phyloP scores from a whole-genome alignment of 192 early-diverging fungal genomes.

The Coemansia brasiliensis region DNA sequence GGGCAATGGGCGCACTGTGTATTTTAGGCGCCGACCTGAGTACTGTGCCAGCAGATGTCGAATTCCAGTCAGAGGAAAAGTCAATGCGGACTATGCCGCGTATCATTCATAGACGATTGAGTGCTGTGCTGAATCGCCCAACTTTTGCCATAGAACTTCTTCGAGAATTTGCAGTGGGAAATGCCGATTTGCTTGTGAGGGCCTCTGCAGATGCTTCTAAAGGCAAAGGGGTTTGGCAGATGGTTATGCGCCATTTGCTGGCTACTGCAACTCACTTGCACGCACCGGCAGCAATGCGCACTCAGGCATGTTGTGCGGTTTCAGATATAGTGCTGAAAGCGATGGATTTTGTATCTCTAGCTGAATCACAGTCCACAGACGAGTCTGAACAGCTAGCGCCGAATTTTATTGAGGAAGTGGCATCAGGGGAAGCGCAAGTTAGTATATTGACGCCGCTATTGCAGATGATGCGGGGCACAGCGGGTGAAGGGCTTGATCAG shows the following conservation, averaged over 20 bases:
- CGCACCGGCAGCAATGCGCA: slow-evolving; percentile 64
- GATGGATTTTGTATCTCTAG: slow-evolving; percentile 63
- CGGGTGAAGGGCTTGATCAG: neutral
- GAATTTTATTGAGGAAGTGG: slow-evolving; percentile 40
- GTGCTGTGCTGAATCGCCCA: slow-evolving; percentile 36
- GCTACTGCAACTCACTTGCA: slow-evolving; percentile 65
- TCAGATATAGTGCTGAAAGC: slow-evolving; percentile 73
- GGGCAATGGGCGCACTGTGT: slow-evolving; percentile 34
- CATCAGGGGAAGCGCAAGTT: slow-evolving; percentile 66
- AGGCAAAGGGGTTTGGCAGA: slow-evolving; percentile 18
- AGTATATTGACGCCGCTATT: slow-evolving; percentile 64
- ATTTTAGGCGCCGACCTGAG: slow-evolving; percentile 32
- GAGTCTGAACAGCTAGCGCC: neutral
- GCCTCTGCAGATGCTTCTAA: neutral
- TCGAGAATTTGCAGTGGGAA: slow-evolving; percentile 30
- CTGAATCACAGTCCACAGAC: slow-evolving; percentile 17
- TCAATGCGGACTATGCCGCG: slow-evolving; percentile 18
- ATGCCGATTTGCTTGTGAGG: slow-evolving; percentile 32
- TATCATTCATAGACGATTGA: slow-evolving; percentile 52
- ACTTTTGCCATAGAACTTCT: slow-evolving; percentile 42
- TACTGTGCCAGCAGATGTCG: slow-evolving; percentile 8
- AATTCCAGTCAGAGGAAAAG: slow-evolving; percentile 9
- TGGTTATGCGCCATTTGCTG: slow-evolving; percentile 72
- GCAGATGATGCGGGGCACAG: slow-evolving; percentile 56
- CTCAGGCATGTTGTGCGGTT: slow-evolving; percentile 75